These are phyloP conservation scores for Musa balbisiana DNA, from an alignment of 202 grass and related monocot species.

Conservation along the genomic window DNA sequence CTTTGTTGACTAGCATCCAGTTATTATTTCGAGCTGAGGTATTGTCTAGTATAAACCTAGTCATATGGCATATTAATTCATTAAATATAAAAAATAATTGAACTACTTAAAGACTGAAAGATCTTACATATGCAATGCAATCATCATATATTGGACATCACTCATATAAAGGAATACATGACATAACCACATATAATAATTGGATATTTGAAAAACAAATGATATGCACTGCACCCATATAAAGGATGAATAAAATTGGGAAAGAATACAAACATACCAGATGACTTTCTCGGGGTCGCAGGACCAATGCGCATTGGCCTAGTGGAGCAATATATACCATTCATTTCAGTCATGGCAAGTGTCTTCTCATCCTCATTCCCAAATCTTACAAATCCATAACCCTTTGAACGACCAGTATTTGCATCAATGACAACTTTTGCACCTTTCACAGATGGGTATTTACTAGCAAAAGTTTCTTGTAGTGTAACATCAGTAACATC, in stretches of 20 bases:
- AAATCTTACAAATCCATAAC: slow-evolving; percentile 94
- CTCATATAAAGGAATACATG: too few species aligned
- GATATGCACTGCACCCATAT: background rate
- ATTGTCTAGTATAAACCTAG: too few species aligned
- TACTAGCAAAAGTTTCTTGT: slow-evolving; percentile 72
- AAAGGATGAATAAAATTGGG: slow-evolving; percentile 7
- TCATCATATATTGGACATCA: background rate
- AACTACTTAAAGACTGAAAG: background rate
- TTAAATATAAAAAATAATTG: background rate
- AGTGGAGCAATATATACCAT: slow-evolving; percentile 83
- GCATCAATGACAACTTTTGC: slow-evolving; percentile 97
- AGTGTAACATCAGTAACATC: slow-evolving; percentile 75
- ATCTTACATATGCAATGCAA: background rate
- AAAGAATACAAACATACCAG: slow-evolving; percentile 44
- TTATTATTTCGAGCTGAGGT: too few species aligned
- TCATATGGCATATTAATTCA: too few species aligned
- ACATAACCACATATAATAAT: background rate
- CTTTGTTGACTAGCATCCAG: too few species aligned
- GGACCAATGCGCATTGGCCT: slow-evolving; percentile 91
- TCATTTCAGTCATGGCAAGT: slow-evolving; percentile 87
- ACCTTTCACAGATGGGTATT: slow-evolving; percentile 85
- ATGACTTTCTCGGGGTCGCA: slow-evolving; percentile 89
- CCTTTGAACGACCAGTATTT: slow-evolving; percentile 92
- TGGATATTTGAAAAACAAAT: background rate
- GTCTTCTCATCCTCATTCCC: slow-evolving; percentile 87